Evolutionary conservation across 2,329 filamentous ascomycete species (phyloP), one percentile per base, ranked within the genome.

Genomic region (Aureobasidium mangrovei): DNA sequence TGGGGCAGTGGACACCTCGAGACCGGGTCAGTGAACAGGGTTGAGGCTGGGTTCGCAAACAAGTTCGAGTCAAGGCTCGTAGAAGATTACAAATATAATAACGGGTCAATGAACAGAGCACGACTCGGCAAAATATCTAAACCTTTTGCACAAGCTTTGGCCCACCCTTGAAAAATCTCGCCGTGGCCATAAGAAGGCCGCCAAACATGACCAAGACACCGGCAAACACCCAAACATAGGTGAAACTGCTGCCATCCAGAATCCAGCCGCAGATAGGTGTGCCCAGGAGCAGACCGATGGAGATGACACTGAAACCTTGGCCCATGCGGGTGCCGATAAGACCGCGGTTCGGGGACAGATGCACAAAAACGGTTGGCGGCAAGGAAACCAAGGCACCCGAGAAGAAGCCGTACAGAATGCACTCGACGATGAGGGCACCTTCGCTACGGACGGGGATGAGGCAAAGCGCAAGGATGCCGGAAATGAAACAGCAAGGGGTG

Each of bases 261-360:
- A 82, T 79, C 10, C 75, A 75, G 18, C 80, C 80, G 2, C 75
- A 75, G 53, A 81, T 79, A 0, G 79, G 79, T 3, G 78, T 79
- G 2, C 79, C 79, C 6, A 80, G 70, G 56, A 82, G 59, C 47
- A 81, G 57, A 0, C 78, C 80, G 7, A 81, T 65, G 0, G 73
- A 72, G 2, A 72, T 70, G 38, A 74, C 64, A 1, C 72, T 72
- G 59, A 82, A 82, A 7, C 73, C 70, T 75, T 80, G 79, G 0
- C 79, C 79, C 60, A 82, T 68, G 3, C 77, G 65, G n/a, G 74
- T 77, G 0, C 75, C 75, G 44, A 77, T 74, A 58, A 75, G 66
- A 4, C 53, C 38, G 10, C 73, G 60, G 44, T 70, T 70, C 27
- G 66, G 63, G 7, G 68, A 70, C 26, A 77, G 57, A n/a, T 64